A percentile compares a stretch with the other conserved stretches of the same genome.
Conservation (phyloP, 2,329 filamentous ascomycete species). For the Ophiocordyceps sinensis region DNA sequence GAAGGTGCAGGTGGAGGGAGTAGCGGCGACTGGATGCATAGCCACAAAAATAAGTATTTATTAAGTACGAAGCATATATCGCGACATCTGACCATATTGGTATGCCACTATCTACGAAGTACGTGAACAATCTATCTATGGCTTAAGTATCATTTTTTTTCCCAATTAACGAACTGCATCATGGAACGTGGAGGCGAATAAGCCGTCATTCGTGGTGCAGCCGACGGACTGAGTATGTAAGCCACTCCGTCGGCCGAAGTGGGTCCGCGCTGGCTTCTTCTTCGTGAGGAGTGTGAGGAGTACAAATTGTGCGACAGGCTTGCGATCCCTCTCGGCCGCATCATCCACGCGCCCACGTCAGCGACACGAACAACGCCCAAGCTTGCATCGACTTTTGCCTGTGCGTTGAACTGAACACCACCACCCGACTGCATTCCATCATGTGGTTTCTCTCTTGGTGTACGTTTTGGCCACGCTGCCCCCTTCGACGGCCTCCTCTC, state of each 20-base stretch:
- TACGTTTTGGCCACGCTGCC: conserved; percentile 32
- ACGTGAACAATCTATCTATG: too few relatives aligned
- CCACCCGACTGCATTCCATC: conserved; percentile 14
- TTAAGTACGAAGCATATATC: too few relatives aligned
- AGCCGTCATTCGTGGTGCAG: background rate
- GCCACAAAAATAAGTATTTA: too few relatives aligned
- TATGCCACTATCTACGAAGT: too few relatives aligned
- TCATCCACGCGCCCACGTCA: background rate
- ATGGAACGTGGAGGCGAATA: too few relatives aligned
- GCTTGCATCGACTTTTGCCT: background rate
- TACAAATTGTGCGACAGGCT: background rate
- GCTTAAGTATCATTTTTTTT: too few relatives aligned
- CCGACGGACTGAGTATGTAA: background rate
- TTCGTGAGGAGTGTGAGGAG: too few relatives aligned
- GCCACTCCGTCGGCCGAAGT: background rate
- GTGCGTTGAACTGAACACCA: background rate
- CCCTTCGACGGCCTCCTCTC: background rate
- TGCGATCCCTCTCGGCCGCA: background rate
- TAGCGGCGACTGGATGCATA: too few relatives aligned
- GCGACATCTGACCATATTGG: too few relatives aligned
- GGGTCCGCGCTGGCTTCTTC: background rate
- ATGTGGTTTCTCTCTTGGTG: conserved; percentile 98
- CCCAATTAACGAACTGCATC: too few relatives aligned
- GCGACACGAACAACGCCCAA: background rate
- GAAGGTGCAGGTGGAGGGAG: too few relatives aligned